These are phyloP conservation scores for Coccomyxa subellipsoidea DNA, from an alignment of 163 green algal genomes.

Conservation along the genomic window DNA sequence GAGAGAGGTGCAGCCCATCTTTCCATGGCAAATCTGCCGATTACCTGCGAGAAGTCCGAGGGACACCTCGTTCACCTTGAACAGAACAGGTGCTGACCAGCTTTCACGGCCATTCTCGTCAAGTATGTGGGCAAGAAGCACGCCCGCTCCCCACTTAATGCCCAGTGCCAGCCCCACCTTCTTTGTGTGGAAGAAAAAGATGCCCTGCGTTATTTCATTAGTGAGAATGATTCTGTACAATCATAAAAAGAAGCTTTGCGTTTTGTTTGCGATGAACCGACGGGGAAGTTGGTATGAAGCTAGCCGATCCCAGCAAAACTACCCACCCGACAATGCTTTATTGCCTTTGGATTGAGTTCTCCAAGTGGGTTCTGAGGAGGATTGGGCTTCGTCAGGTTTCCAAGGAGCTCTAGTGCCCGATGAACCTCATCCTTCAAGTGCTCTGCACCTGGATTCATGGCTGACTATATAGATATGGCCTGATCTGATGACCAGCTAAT, in stretches of 20 bases:
- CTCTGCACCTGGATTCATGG: neutral
- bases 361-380: slow-evolving; percentile 6
- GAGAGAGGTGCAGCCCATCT: too few species aligned
- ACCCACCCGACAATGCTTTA: slow-evolving; percentile 2
- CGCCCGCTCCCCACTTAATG: slow-evolving; percentile 7
- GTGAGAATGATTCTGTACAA: too few species aligned
- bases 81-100: slow-evolving; percentile 9
- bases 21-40: too few species aligned
- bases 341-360: neutral
- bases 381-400: neutral
- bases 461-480: too few species aligned
- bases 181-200: slow-evolving; percentile 17
- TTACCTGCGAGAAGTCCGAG: slow-evolving; percentile 10
- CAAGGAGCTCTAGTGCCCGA: neutral
- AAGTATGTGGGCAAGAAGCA: neutral
- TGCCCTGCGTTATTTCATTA: too few species aligned
- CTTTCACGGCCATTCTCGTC: neutral
- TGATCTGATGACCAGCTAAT: too few species aligned
- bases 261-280: neutral
- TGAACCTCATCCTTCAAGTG: slow-evolving; percentile 7
- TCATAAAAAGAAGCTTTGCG: too few species aligned
- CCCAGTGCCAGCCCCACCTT: slow-evolving; percentile 7
- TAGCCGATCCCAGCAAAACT: too few species aligned
- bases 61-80: slow-evolving; percentile 8
- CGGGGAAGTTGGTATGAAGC: neutral